These are phyloP conservation scores for Boletellus emodensis DNA, from an alignment of 768 basidiomycete genomes.

Conservation along the genomic window DNA sequence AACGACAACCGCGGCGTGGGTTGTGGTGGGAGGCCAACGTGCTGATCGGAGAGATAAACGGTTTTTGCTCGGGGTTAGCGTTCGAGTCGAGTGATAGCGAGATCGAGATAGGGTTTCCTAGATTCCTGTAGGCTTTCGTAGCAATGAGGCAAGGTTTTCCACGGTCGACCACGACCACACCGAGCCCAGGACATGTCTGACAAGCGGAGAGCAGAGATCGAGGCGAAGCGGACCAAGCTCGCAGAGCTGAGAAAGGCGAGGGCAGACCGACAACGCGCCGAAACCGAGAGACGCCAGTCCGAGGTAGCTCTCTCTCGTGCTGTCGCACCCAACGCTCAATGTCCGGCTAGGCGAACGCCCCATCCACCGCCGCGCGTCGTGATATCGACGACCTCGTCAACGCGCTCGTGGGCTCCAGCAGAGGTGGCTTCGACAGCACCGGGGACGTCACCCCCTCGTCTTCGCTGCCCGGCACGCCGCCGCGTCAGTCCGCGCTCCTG, in stretches of 20 bases:
- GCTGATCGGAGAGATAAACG: background rate
- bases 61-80: background rate
- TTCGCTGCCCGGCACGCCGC: slow-evolving; percentile 70
- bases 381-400: slow-evolving; percentile 75
- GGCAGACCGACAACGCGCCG: slow-evolving; percentile 60
- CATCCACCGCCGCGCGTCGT: slow-evolving; percentile 41
- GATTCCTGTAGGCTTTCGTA: no score
- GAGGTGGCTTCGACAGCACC: slow-evolving; percentile 51
- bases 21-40: background rate
- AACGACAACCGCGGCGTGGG: no score
- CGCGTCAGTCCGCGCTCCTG: slow-evolving; percentile 36
- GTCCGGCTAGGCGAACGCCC: slow-evolving; percentile 32
- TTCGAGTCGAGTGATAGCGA: background rate
- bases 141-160: background rate
- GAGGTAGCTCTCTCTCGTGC: slow-evolving; percentile 17
- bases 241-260: slow-evolving; percentile 79
- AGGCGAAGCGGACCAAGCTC: slow-evolving; percentile 84
- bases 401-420: slow-evolving; percentile 45
- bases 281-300: slow-evolving; percentile 36
- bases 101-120: background rate
- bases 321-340: background rate
- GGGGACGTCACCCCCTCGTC: slow-evolving; percentile 62
- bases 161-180: background rate
- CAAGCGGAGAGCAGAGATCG: slow-evolving; percentile 80
- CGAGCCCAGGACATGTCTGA: slow-evolving; percentile 53